These are phyloP conservation scores for Fraxinus albicans DNA, from an alignment of 305 asterid species.

Conservation along the genomic window DNA sequence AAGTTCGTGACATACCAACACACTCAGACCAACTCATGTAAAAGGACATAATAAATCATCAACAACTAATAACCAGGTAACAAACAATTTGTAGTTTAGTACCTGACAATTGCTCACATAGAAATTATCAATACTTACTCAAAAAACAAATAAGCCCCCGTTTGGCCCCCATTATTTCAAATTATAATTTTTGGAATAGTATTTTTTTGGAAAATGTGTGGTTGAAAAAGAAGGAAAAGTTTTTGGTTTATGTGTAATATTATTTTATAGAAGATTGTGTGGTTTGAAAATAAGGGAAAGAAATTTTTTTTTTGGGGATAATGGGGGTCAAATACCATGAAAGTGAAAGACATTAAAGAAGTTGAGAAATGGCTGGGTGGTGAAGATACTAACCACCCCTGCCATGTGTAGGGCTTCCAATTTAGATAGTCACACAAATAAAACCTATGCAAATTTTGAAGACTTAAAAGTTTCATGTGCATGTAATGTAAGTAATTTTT, in stretches of 20 bases:
- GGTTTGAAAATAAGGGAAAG: no score
- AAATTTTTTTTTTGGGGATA: no score
- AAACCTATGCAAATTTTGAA: background rate
- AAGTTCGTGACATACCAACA: conserved; percentile 18
- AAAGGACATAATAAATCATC: background rate
- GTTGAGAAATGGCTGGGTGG: background rate
- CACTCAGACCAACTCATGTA: conserved; percentile 5
- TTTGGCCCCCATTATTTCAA: no score
- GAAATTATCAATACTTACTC: background rate
- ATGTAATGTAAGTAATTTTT: background rate
- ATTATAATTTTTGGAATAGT: no score
- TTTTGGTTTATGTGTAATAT: no score
- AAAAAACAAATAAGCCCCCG: background rate
- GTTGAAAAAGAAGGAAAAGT: no score
- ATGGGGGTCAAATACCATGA: background rate
- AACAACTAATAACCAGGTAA: background rate
- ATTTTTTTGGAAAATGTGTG: no score
- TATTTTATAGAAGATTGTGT: no score
- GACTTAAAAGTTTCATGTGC: background rate
- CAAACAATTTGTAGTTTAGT: background rate
- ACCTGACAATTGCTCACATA: background rate
- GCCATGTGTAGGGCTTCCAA: background rate
- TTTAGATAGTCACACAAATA: background rate
- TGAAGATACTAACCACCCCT: background rate
- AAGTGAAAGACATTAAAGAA: background rate